Conservation (phyloP, 2,329 filamentous ascomycete genomes). For the Helotiales sp. region DNA sequence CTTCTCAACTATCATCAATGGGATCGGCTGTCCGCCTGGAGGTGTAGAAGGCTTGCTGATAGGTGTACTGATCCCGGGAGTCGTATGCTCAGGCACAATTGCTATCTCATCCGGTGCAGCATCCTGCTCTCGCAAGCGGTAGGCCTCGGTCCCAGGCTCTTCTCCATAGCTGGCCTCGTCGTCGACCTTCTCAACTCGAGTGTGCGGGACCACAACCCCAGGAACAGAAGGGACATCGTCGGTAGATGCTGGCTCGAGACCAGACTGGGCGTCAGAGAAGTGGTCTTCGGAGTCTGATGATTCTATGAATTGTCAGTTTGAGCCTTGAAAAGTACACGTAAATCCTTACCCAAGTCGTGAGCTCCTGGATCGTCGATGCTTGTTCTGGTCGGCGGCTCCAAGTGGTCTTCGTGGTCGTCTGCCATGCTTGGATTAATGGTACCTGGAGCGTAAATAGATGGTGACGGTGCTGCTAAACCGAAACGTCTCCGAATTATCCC, state of each 20-base stretch:
- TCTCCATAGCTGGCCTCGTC: slow-evolving; percentile 64
- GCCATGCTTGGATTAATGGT: slow-evolving; percentile 29
- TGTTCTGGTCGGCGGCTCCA: slow-evolving; percentile 48
- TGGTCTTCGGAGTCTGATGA: slow-evolving; percentile 71
- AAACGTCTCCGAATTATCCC: background rate
- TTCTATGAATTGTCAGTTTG: slow-evolving; percentile 44
- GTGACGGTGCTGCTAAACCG: background rate
- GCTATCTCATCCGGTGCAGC: slow-evolving; percentile 66
- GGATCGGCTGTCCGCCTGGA: slow-evolving; percentile 52
- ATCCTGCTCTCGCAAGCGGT: slow-evolving; percentile 60
- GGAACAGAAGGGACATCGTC: slow-evolving; percentile 49
- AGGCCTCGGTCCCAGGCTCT: slow-evolving; percentile 64
- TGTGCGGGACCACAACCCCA: slow-evolving; percentile 53
- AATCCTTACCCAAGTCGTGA: slow-evolving; percentile 59
- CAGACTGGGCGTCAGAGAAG: slow-evolving; percentile 70
- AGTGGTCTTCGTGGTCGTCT: slow-evolving; percentile 45
- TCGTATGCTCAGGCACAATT: slow-evolving; percentile 31
- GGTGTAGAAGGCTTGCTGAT: slow-evolving; percentile 21
- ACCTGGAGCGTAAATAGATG: background rate
- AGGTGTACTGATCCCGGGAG: slow-evolving; percentile 13
- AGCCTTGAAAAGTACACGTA: slow-evolving; percentile 4
- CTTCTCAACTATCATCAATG: slow-evolving; percentile 62
- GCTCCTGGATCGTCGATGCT: slow-evolving; percentile 61
- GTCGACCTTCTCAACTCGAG: slow-evolving; percentile 63
- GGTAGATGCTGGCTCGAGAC: slow-evolving; percentile 47